A percentile compares a stretch with the other conserved stretches of the same genome.
Conservation (phyloP, 2,329 filamentous ascomycete species). For the Parasarocladium wereldwijsianum region DNA sequence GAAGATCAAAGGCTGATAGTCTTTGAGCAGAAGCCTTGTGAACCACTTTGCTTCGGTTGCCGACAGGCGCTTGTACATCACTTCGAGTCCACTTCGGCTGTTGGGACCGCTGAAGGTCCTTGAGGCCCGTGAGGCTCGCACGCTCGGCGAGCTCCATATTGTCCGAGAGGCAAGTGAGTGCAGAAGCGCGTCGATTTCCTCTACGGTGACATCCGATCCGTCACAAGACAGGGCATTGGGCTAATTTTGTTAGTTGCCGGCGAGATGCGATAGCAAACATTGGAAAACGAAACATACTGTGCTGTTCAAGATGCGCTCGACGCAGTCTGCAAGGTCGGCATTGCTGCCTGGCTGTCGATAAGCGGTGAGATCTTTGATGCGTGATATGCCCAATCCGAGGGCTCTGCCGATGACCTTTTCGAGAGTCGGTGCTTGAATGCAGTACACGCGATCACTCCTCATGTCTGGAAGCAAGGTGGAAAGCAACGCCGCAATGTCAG, state of each 20-base stretch:
- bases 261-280: neutral
- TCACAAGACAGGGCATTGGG: constrained; percentile 23
- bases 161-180: constrained; percentile 52
- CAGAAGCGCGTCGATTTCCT: constrained; percentile 57
- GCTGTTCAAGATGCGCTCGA: constrained; percentile 46
- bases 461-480: constrained; percentile 65
- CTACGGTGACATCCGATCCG: constrained; percentile 39
- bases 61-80: constrained; percentile 43
- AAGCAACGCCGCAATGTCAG: constrained; percentile 49
- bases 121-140: constrained; percentile 26
- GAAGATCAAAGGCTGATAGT: constrained; percentile 52
- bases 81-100: constrained; percentile 29
- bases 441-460: constrained; percentile 65
- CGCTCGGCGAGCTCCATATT: constrained; percentile 52
- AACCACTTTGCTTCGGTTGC: constrained; percentile 77
- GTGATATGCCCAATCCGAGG: constrained; percentile 47
- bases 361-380: constrained; percentile 44
- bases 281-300: constrained; percentile 41
- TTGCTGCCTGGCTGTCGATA: constrained; percentile 44
- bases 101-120: constrained; percentile 7
- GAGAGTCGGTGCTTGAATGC: constrained; percentile 45
- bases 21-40: constrained; percentile 64
- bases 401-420: constrained; percentile 53
- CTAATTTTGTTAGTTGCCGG: constrained; percentile 17
- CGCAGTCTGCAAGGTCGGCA: constrained; percentile 56